Conservation (phyloP, 176 grass and related monocot genomes). For the Rhynchospora breviuscula region DNA sequence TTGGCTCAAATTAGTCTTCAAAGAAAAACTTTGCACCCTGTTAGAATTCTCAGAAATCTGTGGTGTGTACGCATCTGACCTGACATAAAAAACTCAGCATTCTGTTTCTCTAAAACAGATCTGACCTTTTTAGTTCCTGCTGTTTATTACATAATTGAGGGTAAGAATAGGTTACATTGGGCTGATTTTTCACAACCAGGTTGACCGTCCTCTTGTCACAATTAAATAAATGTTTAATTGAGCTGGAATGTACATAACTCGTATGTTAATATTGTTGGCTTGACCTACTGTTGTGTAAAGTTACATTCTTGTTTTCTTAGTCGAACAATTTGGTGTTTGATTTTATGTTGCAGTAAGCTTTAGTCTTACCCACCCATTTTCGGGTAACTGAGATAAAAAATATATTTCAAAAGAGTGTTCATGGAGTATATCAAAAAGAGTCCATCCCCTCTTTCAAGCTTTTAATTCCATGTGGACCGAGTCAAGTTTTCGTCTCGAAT, state of each 20-base stretch:
- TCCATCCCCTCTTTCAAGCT: too few relatives aligned
- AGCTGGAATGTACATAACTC: too few relatives aligned
- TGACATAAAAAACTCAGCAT: too few relatives aligned
- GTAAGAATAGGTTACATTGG: background rate
- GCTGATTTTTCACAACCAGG: background rate
- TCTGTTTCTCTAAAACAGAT: background rate
- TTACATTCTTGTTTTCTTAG: background rate
- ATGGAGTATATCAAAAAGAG: background rate
- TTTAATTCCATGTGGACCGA: too few relatives aligned
- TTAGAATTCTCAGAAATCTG: too few relatives aligned
- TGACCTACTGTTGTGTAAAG: background rate
- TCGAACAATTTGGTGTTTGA: background rate
- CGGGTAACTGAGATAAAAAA: background rate
- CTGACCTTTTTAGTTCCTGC: background rate
- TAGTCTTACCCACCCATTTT: background rate
- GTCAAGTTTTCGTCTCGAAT: too few relatives aligned
- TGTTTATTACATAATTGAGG: background rate
- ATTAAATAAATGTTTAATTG: background rate
- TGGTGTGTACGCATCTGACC: too few relatives aligned
- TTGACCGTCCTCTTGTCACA: background rate
- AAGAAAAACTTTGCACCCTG: too few relatives aligned
- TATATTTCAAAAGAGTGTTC: background rate
- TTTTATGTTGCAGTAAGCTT: background rate
- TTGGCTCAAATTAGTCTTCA: too few relatives aligned
- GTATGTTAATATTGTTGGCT: background rate